Percentiles rank a stretch among this genome's conserved stretches.
Conservation (phyloP, 2,329 filamentous ascomycete species). For the Colletotrichum graminicola region DNA sequence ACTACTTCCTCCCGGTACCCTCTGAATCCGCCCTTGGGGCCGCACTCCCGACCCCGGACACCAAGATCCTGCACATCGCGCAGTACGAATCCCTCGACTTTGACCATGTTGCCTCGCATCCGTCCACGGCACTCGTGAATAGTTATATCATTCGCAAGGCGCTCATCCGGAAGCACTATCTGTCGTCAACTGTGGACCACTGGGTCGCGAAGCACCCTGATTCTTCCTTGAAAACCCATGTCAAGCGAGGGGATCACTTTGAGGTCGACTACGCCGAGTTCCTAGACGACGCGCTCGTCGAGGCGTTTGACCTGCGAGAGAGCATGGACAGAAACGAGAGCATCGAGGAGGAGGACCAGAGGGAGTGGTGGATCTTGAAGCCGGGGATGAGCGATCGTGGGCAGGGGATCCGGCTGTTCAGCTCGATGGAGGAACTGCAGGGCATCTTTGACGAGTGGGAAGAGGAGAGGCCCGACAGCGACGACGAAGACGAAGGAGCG, state of each 20-base stretch:
- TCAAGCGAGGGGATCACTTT: constrained; percentile 85
- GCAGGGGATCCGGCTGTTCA: constrained; percentile 92
- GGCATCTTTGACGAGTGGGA: constrained; percentile 95
- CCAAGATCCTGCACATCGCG: constrained; percentile 79
- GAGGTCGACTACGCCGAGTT: constrained; percentile 98
- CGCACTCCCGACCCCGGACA: constrained; percentile 50
- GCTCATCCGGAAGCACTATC: constrained; percentile 94
- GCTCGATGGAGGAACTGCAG: constrained; percentile 84
- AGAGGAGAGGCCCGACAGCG: constrained; percentile 72
- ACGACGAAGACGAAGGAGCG: constrained; percentile 69
- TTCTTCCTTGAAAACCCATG: constrained; percentile 75
- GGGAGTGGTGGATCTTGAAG: constrained; percentile 98
- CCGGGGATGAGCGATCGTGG: constrained; percentile 97
- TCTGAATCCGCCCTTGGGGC: constrained; percentile 53
- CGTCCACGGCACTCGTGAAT: constrained; percentile 78
- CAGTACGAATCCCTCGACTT: constrained; percentile 93
- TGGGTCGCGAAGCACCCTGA: constrained; percentile 88
- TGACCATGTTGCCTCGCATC: constrained; percentile 74
- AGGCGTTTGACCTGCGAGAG: constrained; percentile 87
- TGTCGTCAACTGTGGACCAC: constrained; percentile 84
- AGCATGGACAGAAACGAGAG: constrained; percentile 76
- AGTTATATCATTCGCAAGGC: constrained; percentile 97
- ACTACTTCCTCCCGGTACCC: constrained; percentile 65
- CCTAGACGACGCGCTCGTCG: constrained; percentile 89
- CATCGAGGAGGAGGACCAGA: constrained; percentile 50